Base-by-base conservation (phyloP, 768 basidiomycete species). In the Dioszegia aurantiaca region DNA sequence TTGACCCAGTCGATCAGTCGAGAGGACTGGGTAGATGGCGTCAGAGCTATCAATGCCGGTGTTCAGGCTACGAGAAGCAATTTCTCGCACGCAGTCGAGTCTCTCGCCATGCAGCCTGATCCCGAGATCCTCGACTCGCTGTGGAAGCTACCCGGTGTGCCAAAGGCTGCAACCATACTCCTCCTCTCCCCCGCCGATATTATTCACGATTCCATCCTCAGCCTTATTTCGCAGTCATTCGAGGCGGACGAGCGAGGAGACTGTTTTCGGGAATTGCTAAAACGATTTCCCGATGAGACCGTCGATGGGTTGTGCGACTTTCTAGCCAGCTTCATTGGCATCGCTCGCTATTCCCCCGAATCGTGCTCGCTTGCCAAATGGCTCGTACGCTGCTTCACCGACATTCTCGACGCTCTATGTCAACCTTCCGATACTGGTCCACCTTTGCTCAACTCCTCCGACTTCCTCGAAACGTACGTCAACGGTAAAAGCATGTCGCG, bases 331-430 rank as follows among this genome's bases (percentile, higher is more conserved):
- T 97, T 91, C 78, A 80, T 80, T 49, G 77, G 78, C 16, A 83
- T 85, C 62, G 87, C 89, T 0, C 75, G 79, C 11, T 65, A 70
- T 12, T 82, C 89, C 4, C 86, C 88, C 0, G 95, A 98, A 71
- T 93, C 92, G 0, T 90, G 89, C 71, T 85, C 82, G 47, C 72
- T 91, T n/a, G 89, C 95, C 4, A 89, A 88, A 66, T 86, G 89
- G 19, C 83, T 97, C 23, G 95, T 95, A 17, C 85, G 87, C 2
- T 94, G 92, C 76, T 82, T 97, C 66, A 89, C 90, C 12, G 95
- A 99, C 69, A 83, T 95, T 57, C 83, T 97, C 56, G 92, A 97
- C 36, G 86, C 86, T 4, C 82, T 98, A 1, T 94, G 90, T 56
- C 64, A 63, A 10, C 42, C 57, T 8, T 52, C 63, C 69, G 82